A percentile compares a stretch with the other conserved stretches of the same genome.
Evolutionary conservation across 2,329 filamentous ascomycete species (phyloP).

Genomic region (Coleophoma cylindrospora): DNA sequence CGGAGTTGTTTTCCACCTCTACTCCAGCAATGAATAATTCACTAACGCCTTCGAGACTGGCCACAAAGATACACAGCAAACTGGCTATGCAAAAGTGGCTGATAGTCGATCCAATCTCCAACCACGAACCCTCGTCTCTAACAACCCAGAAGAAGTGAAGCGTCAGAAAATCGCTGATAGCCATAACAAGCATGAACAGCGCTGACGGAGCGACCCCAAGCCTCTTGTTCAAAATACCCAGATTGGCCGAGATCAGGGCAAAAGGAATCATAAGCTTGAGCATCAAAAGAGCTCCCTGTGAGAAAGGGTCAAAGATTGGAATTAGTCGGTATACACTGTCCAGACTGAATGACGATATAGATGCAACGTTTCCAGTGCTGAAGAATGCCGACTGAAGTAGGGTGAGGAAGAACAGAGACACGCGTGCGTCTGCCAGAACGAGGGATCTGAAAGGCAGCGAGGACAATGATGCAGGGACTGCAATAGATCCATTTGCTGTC

Average conservation of each 20-base stretch:
- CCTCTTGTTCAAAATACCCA: conserved; percentile 85
- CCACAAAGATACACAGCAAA: conserved; percentile 84
- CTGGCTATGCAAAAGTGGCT: conserved; percentile 94
- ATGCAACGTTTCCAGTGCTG: conserved; percentile 93
- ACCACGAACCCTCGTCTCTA: conserved; percentile 91
- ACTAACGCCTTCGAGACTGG: conserved; percentile 78
- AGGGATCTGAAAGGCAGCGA: conserved; percentile 52
- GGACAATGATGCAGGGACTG: conserved; percentile 16
- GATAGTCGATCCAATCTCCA: conserved; percentile 96
- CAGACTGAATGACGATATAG: conserved; percentile 86
- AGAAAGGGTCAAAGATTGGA: conserved; percentile 90
- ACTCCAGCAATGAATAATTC: conserved; percentile 78
- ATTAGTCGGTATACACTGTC: conserved; percentile 85
- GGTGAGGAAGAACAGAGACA: conserved; percentile 92
- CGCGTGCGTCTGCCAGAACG: conserved; percentile 76
- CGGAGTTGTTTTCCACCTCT: conserved; percentile 46
- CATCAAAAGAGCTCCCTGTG: conserved; percentile 79
- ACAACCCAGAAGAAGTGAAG: conserved; percentile 98
- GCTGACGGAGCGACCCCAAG: conserved; percentile 82
- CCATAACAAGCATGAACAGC: conserved; percentile 92
- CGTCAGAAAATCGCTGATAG: conserved; percentile 84
- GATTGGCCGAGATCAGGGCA: conserved; percentile 82
- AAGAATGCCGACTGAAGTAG: conserved; percentile 95
- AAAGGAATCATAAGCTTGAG: conserved; percentile 93
- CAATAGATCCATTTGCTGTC: conserved; percentile 11